Base-by-base conservation (phyloP, 2,329 filamentous ascomycete genomes). In the Clonostachys rosea region DNA sequence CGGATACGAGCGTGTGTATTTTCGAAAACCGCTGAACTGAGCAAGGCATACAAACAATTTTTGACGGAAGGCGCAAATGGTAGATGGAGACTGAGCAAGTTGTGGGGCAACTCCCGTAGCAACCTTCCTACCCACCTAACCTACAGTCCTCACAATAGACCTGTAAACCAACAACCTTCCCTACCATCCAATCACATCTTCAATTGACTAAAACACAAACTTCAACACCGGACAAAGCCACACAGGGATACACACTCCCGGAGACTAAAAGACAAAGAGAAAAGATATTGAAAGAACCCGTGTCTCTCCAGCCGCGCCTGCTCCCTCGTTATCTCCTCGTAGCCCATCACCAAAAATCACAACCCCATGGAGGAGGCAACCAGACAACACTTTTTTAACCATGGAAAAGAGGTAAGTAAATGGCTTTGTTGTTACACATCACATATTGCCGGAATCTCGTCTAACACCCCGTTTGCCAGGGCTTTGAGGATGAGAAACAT, bases 311-410 rank as follows among this genome's bases (percentile, higher is more conserved):
- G 24, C 24, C 24, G 24, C 24, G 24, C 24, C 24, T 30, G 9
- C 24, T 10, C 9, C 9, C 9, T 30, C 24, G 8, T 30, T 6
- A 8, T 30, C 24, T 5, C 9, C 3, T 10, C 24, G 4, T 30
- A 30, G 24, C 9, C 24, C 24, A 30, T 10, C 9, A 10, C 24
- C 24, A 30, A 30, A 30, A 30, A 4, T 10, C 24, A 30, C 9
- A 30, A 10, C 8, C 24, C 7, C n/a, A 79, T 79, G 75, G 73
- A 78, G 50, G 56, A 58, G 11, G 67, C 67, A 10, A 74, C 68
- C 24, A 64, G 63, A 45, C 62, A 60, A 8, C 77, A 81, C 54
- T 81, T 81, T 52, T 78, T 73, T 54, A 50, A 67, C 18, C 77
- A 81, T 44, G 70, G 70, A 30, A 59, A 67, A 41, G n/a, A 46